Conservation (phyloP, 257 asterid genomes). For the Ilex aquifolium region DNA sequence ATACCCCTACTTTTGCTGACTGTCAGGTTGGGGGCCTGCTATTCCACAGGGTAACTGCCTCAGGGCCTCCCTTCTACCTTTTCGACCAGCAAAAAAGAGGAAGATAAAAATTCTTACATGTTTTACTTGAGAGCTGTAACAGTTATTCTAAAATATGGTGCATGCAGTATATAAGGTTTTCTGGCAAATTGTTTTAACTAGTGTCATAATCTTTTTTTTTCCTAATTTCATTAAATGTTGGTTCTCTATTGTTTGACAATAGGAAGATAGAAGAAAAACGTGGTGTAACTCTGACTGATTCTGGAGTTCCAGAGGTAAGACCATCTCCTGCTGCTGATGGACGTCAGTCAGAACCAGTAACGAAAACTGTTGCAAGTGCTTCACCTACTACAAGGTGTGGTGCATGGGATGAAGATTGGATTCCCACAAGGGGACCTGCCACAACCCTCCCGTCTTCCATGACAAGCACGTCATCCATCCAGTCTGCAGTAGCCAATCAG, state of each 20-base stretch:
- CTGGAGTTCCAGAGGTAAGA: slow-evolving; percentile 55
- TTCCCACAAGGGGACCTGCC: slow-evolving; percentile 55
- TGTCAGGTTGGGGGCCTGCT: too few relatives aligned
- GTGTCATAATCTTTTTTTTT: neutral
- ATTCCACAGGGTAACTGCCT: too few relatives aligned
- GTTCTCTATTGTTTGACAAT: slow-evolving; percentile 11
- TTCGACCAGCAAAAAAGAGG: too few relatives aligned
- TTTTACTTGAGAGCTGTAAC: too few relatives aligned
- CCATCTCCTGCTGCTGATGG: slow-evolving; percentile 34
- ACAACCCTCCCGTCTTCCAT: slow-evolving; percentile 32
- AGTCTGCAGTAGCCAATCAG: slow-evolving; percentile 37
- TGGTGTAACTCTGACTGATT: slow-evolving; percentile 75
- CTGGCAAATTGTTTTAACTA: neutral
- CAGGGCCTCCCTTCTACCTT: too few relatives aligned
- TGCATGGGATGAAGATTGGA: slow-evolving; percentile 98
- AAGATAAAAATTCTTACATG: too few relatives aligned
- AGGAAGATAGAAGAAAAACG: slow-evolving; percentile 97
- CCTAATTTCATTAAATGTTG: neutral
- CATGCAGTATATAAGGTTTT: too few relatives aligned
- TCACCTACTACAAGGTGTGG: slow-evolving; percentile 45
- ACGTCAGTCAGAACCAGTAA: slow-evolving; percentile 43
- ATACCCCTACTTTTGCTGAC: too few relatives aligned
- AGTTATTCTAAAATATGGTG: too few relatives aligned
- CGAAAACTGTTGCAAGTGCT: slow-evolving; percentile 32
- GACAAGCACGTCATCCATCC: slow-evolving; percentile 32